These are phyloP conservation scores for Nakaseomyces kungkrabaensis DNA, from an alignment of 1,139 yeast genomes.

Conservation along the genomic window DNA sequence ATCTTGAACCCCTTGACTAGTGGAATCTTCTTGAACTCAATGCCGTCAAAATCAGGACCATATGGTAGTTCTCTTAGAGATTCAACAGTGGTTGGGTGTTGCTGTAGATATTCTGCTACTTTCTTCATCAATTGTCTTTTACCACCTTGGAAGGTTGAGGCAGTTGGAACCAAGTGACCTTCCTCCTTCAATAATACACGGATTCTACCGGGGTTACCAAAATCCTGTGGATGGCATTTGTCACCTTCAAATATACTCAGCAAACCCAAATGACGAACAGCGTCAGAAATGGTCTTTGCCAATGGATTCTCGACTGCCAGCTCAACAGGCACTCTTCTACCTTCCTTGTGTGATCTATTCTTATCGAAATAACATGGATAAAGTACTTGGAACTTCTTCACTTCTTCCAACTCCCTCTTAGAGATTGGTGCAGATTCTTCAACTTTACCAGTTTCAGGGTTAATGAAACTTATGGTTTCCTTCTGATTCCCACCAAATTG, in stretches of 20 bases:
- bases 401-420: slow-evolving; percentile 38
- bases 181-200: slow-evolving; percentile 55
- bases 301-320: slow-evolving; percentile 78
- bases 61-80: slow-evolving; percentile 53
- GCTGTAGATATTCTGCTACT: slow-evolving; percentile 52
- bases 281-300: slow-evolving; percentile 72
- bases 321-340: slow-evolving; percentile 63
- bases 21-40: slow-evolving; percentile 57
- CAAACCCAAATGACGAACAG: slow-evolving; percentile 32
- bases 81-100: slow-evolving; percentile 63
- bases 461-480: slow-evolving; percentile 19
- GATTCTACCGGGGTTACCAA: slow-evolving; percentile 93
- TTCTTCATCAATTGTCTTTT: slow-evolving; percentile 60
- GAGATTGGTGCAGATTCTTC: slow-evolving; percentile 23
- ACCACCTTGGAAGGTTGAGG: slow-evolving; percentile 35
- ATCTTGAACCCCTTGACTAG: slow-evolving; percentile 73
- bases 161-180: slow-evolving; percentile 30
- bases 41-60: slow-evolving; percentile 36
- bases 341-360: slow-evolving; percentile 64
- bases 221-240: slow-evolving; percentile 91
- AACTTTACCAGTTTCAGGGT: slow-evolving; percentile 21
- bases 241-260: slow-evolving; percentile 57
- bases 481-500: slow-evolving; percentile 4
- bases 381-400: slow-evolving; percentile 58
- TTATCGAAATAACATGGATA: slow-evolving; percentile 92